phyloP scores from a whole-genome alignment of 2,329 filamentous ascomycete species.

The Fusarium luffae region DNA sequence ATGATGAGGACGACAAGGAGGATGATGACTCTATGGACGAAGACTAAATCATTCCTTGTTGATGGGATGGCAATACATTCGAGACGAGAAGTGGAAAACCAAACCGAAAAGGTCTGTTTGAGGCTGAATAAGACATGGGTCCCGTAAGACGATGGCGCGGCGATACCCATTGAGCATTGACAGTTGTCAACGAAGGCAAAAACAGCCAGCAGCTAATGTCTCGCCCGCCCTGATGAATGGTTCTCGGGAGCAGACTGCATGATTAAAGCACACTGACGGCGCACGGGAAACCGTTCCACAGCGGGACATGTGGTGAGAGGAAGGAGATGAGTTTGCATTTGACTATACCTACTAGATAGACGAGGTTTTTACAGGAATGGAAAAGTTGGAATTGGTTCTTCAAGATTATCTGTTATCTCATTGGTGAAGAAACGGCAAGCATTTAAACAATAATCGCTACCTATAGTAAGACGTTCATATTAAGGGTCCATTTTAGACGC shows the following conservation, averaged over 20 bases:
- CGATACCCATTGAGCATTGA: constrained; percentile 11
- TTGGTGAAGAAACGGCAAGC: constrained; percentile 22
- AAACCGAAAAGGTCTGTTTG: constrained; percentile 6
- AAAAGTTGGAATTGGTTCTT: constrained; percentile 35
- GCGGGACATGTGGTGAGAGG: constrained; percentile 12
- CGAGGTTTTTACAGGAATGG: constrained; percentile 29
- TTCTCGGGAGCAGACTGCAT: constrained; percentile 19
- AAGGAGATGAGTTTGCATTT: constrained; percentile 8
- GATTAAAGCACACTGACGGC: constrained; percentile 35
- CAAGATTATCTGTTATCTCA: constrained; percentile 29
- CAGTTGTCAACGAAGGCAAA: constrained; percentile 17
- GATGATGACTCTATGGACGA: constrained; percentile 65
- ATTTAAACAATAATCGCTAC: background rate
- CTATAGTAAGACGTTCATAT: background rate
- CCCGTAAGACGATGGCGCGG: constrained; percentile 19
- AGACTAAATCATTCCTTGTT: constrained; percentile 52
- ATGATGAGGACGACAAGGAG: constrained; percentile 67
- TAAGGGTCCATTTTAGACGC: constrained; percentile 11
- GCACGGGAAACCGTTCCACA: constrained; percentile 35
- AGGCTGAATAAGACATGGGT: constrained; percentile 26
- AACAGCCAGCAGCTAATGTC: constrained; percentile 21
- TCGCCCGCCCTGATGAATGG: constrained; percentile 9
- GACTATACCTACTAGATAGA: constrained; percentile 23
- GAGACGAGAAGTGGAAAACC: constrained; percentile 10
- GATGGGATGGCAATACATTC: constrained; percentile 10